Conservation (phyloP, 345 rosid species). For the Excoecaria cochinchinensis region DNA sequence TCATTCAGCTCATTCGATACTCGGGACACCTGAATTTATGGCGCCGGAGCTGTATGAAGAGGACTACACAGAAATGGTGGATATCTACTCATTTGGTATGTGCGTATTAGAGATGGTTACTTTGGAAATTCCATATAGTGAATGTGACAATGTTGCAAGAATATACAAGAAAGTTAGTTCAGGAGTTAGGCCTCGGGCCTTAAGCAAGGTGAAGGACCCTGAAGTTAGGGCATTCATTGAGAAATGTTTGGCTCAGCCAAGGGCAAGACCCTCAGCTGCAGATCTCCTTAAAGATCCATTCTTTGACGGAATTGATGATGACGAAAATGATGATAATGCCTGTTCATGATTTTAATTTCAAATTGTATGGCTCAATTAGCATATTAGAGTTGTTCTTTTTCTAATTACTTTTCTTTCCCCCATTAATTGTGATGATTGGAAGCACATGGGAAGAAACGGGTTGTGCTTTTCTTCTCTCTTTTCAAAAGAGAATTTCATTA, state of each 20-base stretch:
- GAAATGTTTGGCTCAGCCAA: conserved; percentile 64
- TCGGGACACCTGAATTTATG: conserved; percentile 93
- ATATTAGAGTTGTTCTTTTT: background rate
- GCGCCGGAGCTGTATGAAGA: conserved; percentile 93
- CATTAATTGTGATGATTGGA: conserved; percentile 6
- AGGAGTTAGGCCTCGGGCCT: conserved; percentile 65
- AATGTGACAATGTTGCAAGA: conserved; percentile 68
- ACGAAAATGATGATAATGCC: conserved; percentile 36
- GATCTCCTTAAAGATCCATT: conserved; percentile 69
- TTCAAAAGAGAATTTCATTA: background rate
- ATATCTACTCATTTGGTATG: conserved; percentile 86
- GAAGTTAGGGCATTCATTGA: conserved; percentile 71
- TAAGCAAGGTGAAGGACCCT: conserved; percentile 53
- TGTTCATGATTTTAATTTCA: background rate
- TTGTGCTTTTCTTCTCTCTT: background rate
- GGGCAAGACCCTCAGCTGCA: conserved; percentile 67
- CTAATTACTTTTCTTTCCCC: background rate
- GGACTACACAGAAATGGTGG: conserved; percentile 73
- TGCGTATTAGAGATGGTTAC: conserved; percentile 82
- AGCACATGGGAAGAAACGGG: conserved; percentile 3
- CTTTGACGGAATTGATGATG: conserved; percentile 54
- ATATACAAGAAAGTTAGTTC: conserved; percentile 75
- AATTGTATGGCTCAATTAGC: conserved; percentile 1
- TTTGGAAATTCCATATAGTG: conserved; percentile 72
- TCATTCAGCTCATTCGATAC: conserved; percentile 71